Evolutionary conservation across 306 rosid species (phyloP).

Genomic region (cucumber (Cucumis sativus)): Cucumber_9930_V3 NC_026659.2:6050501-6051000

Average conservation of each 20-base stretch:
- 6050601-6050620: neutral
- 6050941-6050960: too few species aligned
- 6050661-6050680: neutral
- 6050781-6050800: neutral
- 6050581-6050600: neutral
- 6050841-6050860: neutral
- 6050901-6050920: too few species aligned
- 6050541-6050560: constrained; percentile 2
- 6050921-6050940: too few species aligned
- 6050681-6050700: neutral
- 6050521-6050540: neutral
- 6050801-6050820: neutral
- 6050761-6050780: neutral
- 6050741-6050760: neutral
- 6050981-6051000: too few species aligned
- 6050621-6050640: constrained; percentile 5
- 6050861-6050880: too few species aligned
- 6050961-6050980: too few species aligned
- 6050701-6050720: neutral
- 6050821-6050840: neutral
- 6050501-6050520: neutral
- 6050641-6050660: neutral
- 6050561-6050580: constrained; percentile 15
- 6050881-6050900: too few species aligned
- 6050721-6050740: constrained; percentile 1